phyloP scores from a whole-genome alignment of 2,329 filamentous ascomycete genomes.

The Phoma sp. region DNA sequence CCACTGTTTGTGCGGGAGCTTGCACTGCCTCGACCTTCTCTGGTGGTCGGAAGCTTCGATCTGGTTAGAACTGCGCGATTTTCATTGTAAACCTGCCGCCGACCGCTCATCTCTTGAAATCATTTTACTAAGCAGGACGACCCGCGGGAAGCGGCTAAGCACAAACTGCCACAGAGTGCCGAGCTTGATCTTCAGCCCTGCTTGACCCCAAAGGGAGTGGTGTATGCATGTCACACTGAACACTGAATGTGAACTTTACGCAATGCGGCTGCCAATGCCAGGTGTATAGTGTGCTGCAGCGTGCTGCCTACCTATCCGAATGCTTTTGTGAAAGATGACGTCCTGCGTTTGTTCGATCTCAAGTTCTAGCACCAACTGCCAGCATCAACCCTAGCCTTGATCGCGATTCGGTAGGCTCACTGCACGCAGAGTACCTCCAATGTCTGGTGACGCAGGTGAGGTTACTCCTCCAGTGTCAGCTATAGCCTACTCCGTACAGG shows the following conservation, averaged over 20 bases:
- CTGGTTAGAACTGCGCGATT: constrained; percentile 21
- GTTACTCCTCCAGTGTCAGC: background rate
- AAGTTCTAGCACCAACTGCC: constrained; percentile 6
- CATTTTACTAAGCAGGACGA: background rate
- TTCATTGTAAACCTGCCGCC: constrained; percentile 17
- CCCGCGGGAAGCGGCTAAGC: constrained; percentile 16
- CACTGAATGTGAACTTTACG: background rate
- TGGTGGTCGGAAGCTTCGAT: constrained; percentile 16
- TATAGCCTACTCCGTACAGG: background rate
- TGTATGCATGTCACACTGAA: background rate
- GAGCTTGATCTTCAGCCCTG: constrained; percentile 13
- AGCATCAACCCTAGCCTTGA: constrained; percentile 7
- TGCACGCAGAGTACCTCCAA: background rate
- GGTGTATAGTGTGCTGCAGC: background rate
- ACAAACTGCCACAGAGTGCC: background rate
- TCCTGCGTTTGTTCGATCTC: constrained; percentile 2
- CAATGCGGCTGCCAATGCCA: background rate
- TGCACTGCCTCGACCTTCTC: constrained; percentile 19
- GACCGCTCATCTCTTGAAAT: constrained; percentile 12
- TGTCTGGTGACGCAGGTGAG: constrained; percentile 9
- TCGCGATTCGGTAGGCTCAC: background rate
- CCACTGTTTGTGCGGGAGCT: constrained; percentile 16
- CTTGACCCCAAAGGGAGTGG: background rate
- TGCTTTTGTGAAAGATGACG: background rate
- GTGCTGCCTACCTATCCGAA: background rate